Evolutionary conservation across 352 stramenopile genomes (phyloP).

Genomic region (Globisporangium acanthophoron): DNA sequence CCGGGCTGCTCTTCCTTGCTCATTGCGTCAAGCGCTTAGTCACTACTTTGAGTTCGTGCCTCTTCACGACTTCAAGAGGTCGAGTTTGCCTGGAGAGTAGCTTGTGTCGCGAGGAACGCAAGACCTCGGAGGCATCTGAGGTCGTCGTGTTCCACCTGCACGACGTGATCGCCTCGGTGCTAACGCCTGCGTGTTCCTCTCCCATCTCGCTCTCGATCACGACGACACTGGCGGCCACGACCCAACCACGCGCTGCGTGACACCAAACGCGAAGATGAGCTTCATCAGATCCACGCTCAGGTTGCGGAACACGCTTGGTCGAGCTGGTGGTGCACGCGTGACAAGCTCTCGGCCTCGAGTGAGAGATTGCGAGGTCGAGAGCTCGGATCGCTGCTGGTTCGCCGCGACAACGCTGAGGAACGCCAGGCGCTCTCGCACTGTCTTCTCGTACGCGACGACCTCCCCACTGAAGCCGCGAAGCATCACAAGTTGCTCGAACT

Average conservation of each 20-base stretch:
- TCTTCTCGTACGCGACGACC: neutral
- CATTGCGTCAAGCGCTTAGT: neutral
- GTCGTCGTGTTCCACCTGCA: no score
- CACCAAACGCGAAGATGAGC: neutral
- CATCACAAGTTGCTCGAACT: neutral
- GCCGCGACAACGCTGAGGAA: neutral
- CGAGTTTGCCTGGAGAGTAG: no score
- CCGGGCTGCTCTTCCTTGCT: conserved; percentile 3
- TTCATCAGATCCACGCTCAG: neutral
- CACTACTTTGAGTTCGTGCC: neutral
- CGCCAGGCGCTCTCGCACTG: neutral
- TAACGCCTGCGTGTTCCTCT: neutral
- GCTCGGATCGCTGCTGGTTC: neutral
- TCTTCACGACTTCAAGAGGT: neutral
- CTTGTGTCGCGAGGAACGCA: neutral
- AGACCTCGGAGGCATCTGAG: neutral
- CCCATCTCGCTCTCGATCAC: neutral
- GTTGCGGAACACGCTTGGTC: neutral
- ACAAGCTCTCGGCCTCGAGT: neutral
- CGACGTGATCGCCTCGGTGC: neutral
- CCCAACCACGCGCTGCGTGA: neutral
- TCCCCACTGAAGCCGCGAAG: neutral
- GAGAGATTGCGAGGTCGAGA: neutral
- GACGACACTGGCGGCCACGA: neutral
- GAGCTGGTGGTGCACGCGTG: neutral